These are phyloP conservation scores for Hypoxylon lienhwacheense DNA, from an alignment of 495 filamentous ascomycete species.

Conservation along the genomic window DNA sequence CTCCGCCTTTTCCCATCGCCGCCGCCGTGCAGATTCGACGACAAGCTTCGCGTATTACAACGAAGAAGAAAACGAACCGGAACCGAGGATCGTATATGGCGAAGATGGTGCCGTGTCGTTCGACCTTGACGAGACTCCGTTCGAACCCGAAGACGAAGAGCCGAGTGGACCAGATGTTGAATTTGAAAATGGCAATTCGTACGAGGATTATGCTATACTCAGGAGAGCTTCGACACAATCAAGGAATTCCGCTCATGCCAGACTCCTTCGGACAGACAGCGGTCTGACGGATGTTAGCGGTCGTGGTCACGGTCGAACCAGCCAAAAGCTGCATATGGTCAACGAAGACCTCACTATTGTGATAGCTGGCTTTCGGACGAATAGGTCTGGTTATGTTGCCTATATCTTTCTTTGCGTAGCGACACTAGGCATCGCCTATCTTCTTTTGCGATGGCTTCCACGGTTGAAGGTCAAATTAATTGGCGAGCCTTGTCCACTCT, in stretches of 20 bases:
- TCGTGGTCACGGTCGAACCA: slow-evolving; percentile 61
- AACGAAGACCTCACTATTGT: slow-evolving; percentile 93
- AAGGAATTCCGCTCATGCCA: slow-evolving; percentile 66
- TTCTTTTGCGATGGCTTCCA: slow-evolving; percentile 88
- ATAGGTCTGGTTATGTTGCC: slow-evolving; percentile 61
- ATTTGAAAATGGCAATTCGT: slow-evolving; percentile 41
- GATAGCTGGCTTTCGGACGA: slow-evolving; percentile 86
- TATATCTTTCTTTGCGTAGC: slow-evolving; percentile 70
- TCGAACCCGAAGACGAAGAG: slow-evolving; percentile 44
- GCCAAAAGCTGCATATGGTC: slow-evolving; percentile 88
- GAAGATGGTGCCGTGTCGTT: slow-evolving; percentile 24
- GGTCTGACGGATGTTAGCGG: slow-evolving; percentile 61
- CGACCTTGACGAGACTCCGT: slow-evolving; percentile 43
- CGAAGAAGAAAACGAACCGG: slow-evolving; percentile 57
- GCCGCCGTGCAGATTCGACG: slow-evolving; percentile 74
- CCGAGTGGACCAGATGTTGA: slow-evolving; percentile 47
- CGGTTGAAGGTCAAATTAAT: slow-evolving; percentile 78
- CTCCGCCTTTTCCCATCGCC: slow-evolving; percentile 83
- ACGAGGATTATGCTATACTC: slow-evolving; percentile 45
- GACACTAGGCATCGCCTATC: slow-evolving; percentile 76
- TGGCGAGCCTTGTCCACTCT: slow-evolving; percentile 66
- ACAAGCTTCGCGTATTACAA: slow-evolving; percentile 91
- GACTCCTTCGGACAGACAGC: slow-evolving; percentile 67
- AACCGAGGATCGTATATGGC: slow-evolving; percentile 18
- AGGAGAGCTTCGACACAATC: slow-evolving; percentile 50